Evolutionary conservation across 208 protist genomes (phyloP).

Genomic region (Leishmania gerbilli): DNA sequence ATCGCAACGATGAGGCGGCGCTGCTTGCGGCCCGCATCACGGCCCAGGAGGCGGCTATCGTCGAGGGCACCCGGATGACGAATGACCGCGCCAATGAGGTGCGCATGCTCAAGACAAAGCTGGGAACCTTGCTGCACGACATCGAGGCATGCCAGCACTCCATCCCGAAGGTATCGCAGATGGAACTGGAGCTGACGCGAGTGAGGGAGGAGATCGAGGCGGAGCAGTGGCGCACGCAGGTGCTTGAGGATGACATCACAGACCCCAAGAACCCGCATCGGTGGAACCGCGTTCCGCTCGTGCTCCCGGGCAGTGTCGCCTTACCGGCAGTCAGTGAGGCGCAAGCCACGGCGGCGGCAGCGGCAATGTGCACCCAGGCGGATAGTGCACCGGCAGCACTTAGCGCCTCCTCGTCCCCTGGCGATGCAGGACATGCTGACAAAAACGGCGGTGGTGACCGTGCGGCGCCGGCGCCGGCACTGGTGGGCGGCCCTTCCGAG

Average conservation of each 20-base stretch:
- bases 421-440: conserved; percentile 7
- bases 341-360: not conserved
- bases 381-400: not conserved
- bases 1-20: conserved; percentile 96
- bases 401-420: not conserved
- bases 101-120: conserved; percentile 60
- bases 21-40: conserved; percentile 95
- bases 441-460: not conserved
- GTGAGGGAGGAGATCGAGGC: conserved; percentile 85
- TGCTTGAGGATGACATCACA: conserved; percentile 84
- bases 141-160: conserved; percentile 74
- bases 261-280: conserved; percentile 85
- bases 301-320: not conserved
- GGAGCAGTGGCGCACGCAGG: conserved; percentile 78
- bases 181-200: conserved; percentile 78
- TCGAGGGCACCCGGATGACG: conserved; percentile 84
- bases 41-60: conserved; percentile 91
- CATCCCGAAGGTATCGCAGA: conserved; percentile 84
- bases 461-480: conserved; percentile 1
- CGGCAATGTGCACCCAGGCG: not conserved
- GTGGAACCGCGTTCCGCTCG: conserved; percentile 58
- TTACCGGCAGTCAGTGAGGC: conserved; percentile 4
- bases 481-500: conserved; percentile 52
- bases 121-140: conserved; percentile 82
- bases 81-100: conserved; percentile 81